A percentile compares a stretch with the other conserved stretches of the same genome.
These are phyloP conservation scores for Evernia prunastri DNA, from an alignment of 495 filamentous ascomycete genomes.

Conservation along the genomic window DNA sequence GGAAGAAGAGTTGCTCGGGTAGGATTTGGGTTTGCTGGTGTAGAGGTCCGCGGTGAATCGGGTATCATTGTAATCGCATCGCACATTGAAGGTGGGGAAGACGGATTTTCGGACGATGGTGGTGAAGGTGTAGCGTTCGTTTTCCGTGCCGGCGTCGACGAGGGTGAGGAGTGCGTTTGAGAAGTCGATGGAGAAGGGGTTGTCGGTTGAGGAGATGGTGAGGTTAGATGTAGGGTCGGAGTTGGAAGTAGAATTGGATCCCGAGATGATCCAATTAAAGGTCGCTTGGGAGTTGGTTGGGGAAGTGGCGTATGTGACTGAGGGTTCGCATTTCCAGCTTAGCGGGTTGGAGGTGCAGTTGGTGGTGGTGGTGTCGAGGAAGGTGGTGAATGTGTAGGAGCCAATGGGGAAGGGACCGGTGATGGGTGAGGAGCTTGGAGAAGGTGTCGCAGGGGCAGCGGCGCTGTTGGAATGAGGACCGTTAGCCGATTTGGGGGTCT, in stretches of 20 bases:
- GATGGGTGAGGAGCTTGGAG: constrained; percentile 15
- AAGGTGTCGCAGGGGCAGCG: constrained; percentile 10
- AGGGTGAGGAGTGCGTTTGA: constrained; percentile 36
- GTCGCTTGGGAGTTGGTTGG: constrained; percentile 34
- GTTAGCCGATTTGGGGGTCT: neutral
- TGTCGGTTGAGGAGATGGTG: constrained; percentile 41
- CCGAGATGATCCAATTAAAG: constrained; percentile 52
- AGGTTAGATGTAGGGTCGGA: constrained; percentile 6
- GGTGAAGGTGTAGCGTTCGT: constrained; percentile 48
- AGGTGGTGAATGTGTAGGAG: constrained; percentile 48
- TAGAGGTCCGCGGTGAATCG: constrained; percentile 45
- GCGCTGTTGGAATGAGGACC: constrained; percentile 8
- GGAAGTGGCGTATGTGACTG: constrained; percentile 36
- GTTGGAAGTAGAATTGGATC: constrained; percentile 9
- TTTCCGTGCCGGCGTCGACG: constrained; percentile 27
- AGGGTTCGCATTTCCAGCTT: constrained; percentile 54
- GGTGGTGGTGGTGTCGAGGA: constrained; percentile 42
- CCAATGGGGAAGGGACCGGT: constrained; percentile 45
- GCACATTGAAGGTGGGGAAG: constrained; percentile 33
- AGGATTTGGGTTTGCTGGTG: constrained; percentile 41
- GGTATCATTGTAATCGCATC: constrained; percentile 48
- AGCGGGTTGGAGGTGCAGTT: constrained; percentile 45
- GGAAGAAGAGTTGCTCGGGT: constrained; percentile 26
- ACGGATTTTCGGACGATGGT: constrained; percentile 40
- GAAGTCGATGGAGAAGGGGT: constrained; percentile 45